Evolutionary conservation across 345 rosid genomes (phyloP), one percentile per base, ranked within the genome.

Genomic region (Aurinia saxatilis): DNA sequence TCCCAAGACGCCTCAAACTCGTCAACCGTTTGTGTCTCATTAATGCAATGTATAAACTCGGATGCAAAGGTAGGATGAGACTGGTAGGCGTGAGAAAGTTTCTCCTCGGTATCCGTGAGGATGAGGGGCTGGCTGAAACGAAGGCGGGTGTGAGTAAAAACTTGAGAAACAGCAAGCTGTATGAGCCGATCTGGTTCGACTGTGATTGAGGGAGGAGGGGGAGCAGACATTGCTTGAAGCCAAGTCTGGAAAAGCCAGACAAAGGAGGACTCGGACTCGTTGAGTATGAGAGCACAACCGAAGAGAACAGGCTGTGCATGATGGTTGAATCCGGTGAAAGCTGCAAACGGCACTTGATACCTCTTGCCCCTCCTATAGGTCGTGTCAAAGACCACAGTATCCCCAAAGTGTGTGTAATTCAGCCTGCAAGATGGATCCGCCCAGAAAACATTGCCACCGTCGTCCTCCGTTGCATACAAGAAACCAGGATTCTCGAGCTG

Each of bases 1-100:
- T 72, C 68, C 96, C 96, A 88, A 54, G 71, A 66, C 30, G 84
- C 66, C 68, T 88, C 93, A 64, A 88, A 88, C 66, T 88, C 96
- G 13, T 66, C 79, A 59, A 63, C 63, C 7, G 81, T 73, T 33
- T 79, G 82, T 5, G 86, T 51, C 60, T 76, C 81, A 4, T 68
- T 77, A 30, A 88, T 60, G 52, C 93, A 85, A 44, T 73, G 84
- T 33, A 62, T 64, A 53, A 88, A 83, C 31, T 88, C 96, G n/a
- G 79, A 63, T 65, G 82, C 87, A 17, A 88, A 85, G 12, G 68
- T 70, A 8, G 96, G 86, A 64, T 85, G 80, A 7, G 83, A 71
- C 21, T 73, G 86, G 42, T 65, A 82, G 35, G 82, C 45, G 65
- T 78, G 78, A 61, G 76, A 72, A 70, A 88, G 74, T 67, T 88